These are phyloP conservation scores for Logfia minima DNA, from an alignment of 129 eudicot genomes.

Conservation along the genomic window DNA sequence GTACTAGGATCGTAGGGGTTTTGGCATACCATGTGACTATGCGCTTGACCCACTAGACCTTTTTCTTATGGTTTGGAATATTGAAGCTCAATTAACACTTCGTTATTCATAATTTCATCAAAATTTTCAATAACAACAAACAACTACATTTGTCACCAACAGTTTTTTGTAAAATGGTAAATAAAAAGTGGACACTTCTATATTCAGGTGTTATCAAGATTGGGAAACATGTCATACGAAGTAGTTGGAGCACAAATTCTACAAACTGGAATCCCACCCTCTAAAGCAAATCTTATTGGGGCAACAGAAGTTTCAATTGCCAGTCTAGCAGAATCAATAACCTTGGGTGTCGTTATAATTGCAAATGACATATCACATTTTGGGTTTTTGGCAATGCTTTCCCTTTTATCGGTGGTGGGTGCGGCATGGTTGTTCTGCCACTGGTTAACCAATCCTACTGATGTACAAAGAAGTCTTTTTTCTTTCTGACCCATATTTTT, in stretches of 20 bases:
- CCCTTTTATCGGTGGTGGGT: constrained; percentile 84
- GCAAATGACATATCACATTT: constrained; percentile 88
- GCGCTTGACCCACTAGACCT: no score
- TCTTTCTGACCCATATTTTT: constrained; percentile 43
- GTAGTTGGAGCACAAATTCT: constrained; percentile 90
- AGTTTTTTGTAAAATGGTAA: neutral
- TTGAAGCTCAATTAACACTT: neutral
- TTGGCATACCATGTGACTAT: no score
- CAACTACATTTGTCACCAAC: neutral
- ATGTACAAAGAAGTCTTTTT: constrained; percentile 67
- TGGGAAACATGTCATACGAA: constrained; percentile 97
- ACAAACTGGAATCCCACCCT: constrained; percentile 93
- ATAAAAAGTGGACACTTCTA: neutral
- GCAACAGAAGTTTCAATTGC: constrained; percentile 94
- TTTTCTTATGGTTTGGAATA: neutral
- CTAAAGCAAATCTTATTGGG: constrained; percentile 96
- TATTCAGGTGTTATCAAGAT: constrained; percentile 78
- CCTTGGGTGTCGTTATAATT: constrained; percentile 86
- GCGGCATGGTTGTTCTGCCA: constrained; percentile 83
- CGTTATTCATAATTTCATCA: neutral
- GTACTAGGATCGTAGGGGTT: no score
- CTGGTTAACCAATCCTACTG: constrained; percentile 82
- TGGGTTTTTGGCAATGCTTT: constrained; percentile 77
- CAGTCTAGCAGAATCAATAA: constrained; percentile 86
- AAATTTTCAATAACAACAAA: neutral